Evolutionary conservation across 352 stramenopile species (phyloP), one percentile per base, ranked within the genome.

Genomic region (Phytopythium aichiense): DNA sequence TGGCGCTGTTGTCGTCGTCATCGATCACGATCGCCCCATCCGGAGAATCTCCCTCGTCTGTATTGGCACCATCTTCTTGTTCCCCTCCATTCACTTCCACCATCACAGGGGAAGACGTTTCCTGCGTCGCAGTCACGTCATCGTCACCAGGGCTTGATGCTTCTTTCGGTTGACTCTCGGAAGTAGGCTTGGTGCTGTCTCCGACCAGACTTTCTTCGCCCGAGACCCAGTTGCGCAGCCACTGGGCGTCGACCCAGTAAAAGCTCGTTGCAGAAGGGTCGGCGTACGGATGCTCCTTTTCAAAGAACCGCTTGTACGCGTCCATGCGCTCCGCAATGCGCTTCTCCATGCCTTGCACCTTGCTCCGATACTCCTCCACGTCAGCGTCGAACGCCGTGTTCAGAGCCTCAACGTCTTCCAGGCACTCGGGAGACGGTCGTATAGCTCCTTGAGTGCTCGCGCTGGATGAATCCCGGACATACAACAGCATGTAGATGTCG

Each of bases 401-500:
- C 25, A 76, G 70, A 25, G 70, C 65, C 40, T 76, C 67, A 18
- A 94, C 72, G 52, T 83, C 74, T 23, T 86, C 73, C 23, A 65
- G 50, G 52, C 75, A 75, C 13, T 73, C 45, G 30, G 63, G 60
- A 9, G 74, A 77, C 42, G 72, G 77, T n/a, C 70, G 13, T 0
- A 64, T n/a, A 20, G 23, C 18, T 0, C 55, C 68, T 30, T 43
- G 16, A 28, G 20, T 54, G 56, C 15, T 57, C 12, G 31, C 64
- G 52, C 5, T 59, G 33, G 16, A 56, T 22, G 53, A 30, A 2
- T 84, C 78, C 33, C 77, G 76, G 55, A 80, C 73, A 59, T 95
- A 96, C 33, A 95, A 66, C 23, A 96, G 66, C 87, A 96, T 96
- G 64, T 96, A 96, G 16, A 87, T 86, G 53, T 96, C 87, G 22